Base-by-base conservation (phyloP, 352 stramenopile species). In the Globisporangium apiculatum region DNA sequence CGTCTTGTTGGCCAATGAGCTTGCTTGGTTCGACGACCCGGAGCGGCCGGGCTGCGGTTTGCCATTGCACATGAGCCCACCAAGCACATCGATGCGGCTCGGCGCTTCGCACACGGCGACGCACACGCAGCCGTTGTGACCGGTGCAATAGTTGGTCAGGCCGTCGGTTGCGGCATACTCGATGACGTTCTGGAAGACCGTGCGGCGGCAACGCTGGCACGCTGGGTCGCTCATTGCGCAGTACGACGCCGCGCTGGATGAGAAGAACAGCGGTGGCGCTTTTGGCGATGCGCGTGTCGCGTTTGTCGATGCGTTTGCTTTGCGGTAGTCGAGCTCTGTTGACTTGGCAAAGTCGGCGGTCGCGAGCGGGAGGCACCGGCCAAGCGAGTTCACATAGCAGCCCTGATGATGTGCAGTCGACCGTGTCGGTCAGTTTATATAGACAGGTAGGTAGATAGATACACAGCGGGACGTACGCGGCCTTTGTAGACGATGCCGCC, bases 91-190 rank as follows among this genome's bases (percentile, higher is more conserved):
- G 31, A 65, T 5, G n/a, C 63, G 18, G 1, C 60, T 53, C 10
- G 60, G 48, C 0, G 65, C 69, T 35, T 82, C 73, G 41, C 73
- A 82, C 35, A 79, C 68, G 3, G 73, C 71, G 7, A 82, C 51
- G 53, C 73, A 82, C 6, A 82, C 71, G 47, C 73, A 82, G 31
- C 53, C 57, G 35, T 70, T 69, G 52, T 73, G 41, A 8, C 73
- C 73, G 47, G 55, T 53, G 48, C 73, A 82, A 53, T 68, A 82
- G 35, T 60, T 55, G 3, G 68, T 75, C 18, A 63, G 60, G 0
- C 65, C 66, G 52, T 68, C 51, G 38, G 65, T 68, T 53, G 69
- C 68, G 24, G 76, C 53, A 48, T 71, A 63, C 63, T 70, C 74
- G 42, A 82, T 79, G 50, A 77, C 69, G 15, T 69, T 58, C 4